Conservation (phyloP, 768 basidiomycete species). For the Suillus alpinus region DNA sequence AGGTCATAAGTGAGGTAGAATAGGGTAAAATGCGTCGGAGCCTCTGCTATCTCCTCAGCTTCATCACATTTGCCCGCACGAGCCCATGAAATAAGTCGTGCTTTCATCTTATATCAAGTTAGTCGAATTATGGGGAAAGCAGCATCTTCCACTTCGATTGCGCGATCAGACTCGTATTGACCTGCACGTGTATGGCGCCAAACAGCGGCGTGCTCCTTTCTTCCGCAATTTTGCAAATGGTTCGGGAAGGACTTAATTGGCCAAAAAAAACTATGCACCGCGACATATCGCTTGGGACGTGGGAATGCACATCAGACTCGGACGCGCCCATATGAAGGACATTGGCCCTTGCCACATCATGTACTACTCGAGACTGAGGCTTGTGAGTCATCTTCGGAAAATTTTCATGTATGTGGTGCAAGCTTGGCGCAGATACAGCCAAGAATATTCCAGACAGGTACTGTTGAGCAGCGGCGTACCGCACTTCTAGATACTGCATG, state of each 20-base stretch:
- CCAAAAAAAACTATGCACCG: background rate
- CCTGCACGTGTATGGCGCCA: background rate
- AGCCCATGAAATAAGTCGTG: background rate
- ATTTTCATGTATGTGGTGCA: background rate
- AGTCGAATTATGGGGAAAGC: background rate
- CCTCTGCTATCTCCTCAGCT: background rate
- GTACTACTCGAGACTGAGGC: background rate
- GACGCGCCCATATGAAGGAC: background rate
- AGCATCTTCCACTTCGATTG: background rate
- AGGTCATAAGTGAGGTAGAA: background rate
- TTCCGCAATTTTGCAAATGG: background rate
- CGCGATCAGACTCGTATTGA: background rate
- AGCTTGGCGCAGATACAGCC: background rate
- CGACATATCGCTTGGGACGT: background rate
- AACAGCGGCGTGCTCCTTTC: background rate
- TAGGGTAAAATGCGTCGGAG: background rate
- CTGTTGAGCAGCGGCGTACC: background rate
- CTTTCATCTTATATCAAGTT: background rate
- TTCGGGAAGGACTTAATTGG: background rate
- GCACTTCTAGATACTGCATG: background rate
- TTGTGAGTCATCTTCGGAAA: background rate
- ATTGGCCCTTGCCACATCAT: background rate
- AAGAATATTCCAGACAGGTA: background rate
- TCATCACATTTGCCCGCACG: background rate
- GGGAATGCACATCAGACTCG: background rate